Evolutionary conservation across 208 protist species (phyloP).

Genomic region (Trypanosoma rangeli): DNA sequence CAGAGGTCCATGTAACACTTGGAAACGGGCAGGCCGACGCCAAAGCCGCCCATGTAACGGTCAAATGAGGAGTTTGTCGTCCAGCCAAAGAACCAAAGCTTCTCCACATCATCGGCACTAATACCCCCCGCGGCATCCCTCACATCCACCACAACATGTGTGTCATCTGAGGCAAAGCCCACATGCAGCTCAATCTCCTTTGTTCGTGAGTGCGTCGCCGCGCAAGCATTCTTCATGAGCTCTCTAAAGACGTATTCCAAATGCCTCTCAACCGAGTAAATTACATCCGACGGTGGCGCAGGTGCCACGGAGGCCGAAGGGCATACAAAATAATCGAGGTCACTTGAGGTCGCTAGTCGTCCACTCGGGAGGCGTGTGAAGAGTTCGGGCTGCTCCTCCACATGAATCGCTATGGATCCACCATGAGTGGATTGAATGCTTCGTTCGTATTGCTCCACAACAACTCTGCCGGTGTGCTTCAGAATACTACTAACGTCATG

Average conservation of each 20-base stretch:
- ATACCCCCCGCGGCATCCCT: conserved; percentile 70
- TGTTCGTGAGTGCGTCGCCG: conserved; percentile 37
- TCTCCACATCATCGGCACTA: conserved; percentile 29
- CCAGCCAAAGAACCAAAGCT: conserved; percentile 90
- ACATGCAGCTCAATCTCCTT: conserved; percentile 41
- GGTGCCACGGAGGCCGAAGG: conserved; percentile 2
- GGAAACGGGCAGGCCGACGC: conserved; percentile 77
- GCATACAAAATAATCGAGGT: conserved; percentile 11
- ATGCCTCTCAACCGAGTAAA: conserved; percentile 75
- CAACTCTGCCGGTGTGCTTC: conserved; percentile 49
- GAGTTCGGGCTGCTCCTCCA: conserved; percentile 59
- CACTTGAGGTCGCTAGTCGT: conserved; percentile 48
- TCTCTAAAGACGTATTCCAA: conserved; percentile 79
- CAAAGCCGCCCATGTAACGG: conserved; percentile 72
- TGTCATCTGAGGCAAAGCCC: conserved; percentile 49
- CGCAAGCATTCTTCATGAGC: conserved; percentile 87
- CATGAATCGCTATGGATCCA: conserved; percentile 43
- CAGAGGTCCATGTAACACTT: conserved; percentile 89
- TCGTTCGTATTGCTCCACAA: conserved; percentile 62
- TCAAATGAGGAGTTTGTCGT: conserved; percentile 69
- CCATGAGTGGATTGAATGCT: conserved; percentile 32
- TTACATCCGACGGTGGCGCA: conserved; percentile 13
- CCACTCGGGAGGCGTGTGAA: conserved; percentile 33
- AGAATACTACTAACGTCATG: conserved; percentile 46
- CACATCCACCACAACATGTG: conserved; percentile 76